These are phyloP conservation scores for Xylariaceae sp. DNA, from an alignment of 2,329 filamentous ascomycete species.

Conservation along the genomic window DNA sequence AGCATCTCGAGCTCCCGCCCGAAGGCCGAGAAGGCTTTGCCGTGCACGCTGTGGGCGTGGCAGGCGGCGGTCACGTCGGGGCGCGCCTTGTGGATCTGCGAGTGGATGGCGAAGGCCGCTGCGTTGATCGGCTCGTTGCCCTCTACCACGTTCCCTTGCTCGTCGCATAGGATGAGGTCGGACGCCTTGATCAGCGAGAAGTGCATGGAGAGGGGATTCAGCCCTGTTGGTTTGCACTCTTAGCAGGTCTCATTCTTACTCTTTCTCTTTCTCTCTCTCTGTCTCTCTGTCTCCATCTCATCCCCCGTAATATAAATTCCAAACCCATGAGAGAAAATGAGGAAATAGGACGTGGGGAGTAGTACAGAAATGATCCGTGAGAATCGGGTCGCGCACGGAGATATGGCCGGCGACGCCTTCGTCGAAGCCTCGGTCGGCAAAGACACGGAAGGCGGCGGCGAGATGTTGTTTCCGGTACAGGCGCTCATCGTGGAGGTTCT, in stretches of 20 bases:
- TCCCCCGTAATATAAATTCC: no score
- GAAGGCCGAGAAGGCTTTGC: conserved; percentile 56
- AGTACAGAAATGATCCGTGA: conserved; percentile 54
- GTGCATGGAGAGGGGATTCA: conserved; percentile 45
- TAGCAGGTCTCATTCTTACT: background rate
- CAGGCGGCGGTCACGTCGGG: conserved; percentile 55
- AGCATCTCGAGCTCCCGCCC: conserved; percentile 55
- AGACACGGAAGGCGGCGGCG: conserved; percentile 56
- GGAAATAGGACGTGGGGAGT: background rate
- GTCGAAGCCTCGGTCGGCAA: conserved; percentile 55
- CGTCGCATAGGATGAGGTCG: conserved; percentile 56
- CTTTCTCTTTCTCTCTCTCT: no score
- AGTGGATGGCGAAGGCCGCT: conserved; percentile 58
- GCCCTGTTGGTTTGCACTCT: conserved; percentile 13
- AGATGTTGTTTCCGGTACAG: conserved; percentile 54
- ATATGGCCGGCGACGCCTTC: conserved; percentile 62
- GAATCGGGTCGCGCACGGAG: conserved; percentile 54
- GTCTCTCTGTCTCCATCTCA: no score
- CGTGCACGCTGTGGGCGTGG: conserved; percentile 54
- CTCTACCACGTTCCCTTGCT: conserved; percentile 51
- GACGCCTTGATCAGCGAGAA: conserved; percentile 55
- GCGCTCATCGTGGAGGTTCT: conserved; percentile 48
- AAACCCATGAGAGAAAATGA: background rate
- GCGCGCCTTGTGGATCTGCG: conserved; percentile 51
- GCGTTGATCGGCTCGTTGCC: conserved; percentile 52